Percentiles rank a stretch among this genome's conserved stretches.
Evolutionary conservation across 2,329 filamentous ascomycete species (phyloP).

Genomic region (Sclerotinia spermophila): DNA sequence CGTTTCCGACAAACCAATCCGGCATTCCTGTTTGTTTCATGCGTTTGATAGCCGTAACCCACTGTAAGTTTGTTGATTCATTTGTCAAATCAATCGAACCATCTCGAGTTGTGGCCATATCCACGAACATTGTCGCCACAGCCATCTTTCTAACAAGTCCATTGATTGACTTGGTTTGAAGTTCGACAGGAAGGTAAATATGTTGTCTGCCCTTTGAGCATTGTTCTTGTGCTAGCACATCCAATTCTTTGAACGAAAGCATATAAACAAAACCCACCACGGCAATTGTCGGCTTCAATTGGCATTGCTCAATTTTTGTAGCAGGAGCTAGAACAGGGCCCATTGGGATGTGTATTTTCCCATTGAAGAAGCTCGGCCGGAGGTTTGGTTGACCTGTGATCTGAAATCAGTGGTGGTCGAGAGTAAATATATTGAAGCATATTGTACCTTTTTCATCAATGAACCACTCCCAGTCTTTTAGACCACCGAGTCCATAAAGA

Average conservation of each 20-base stretch:
- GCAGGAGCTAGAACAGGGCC: neutral
- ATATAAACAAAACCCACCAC: neutral
- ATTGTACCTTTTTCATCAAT: conserved; percentile 5
- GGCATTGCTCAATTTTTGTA: neutral
- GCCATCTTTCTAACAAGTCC: neutral
- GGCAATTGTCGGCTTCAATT: too few relatives aligned
- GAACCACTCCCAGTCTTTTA: conserved; percentile 9
- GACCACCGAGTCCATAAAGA: neutral
- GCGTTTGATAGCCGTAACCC: neutral
- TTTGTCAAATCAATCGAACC: neutral
- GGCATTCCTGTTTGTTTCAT: neutral
- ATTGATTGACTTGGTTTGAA: neutral
- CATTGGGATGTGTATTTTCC: neutral
- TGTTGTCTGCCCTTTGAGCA: neutral
- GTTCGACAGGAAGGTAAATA: neutral
- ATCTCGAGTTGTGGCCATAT: neutral
- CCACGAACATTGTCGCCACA: neutral
- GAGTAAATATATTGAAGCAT: neutral
- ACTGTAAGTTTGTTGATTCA: neutral
- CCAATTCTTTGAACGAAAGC: neutral
- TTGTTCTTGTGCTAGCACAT: neutral
- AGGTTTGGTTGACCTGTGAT: neutral
- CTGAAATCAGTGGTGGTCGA: neutral
- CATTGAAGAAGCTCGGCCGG: neutral
- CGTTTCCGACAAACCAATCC: neutral